phyloP scores from a whole-genome alignment of 495 filamentous ascomycete species.

The Penicillium desertorum region DNA sequence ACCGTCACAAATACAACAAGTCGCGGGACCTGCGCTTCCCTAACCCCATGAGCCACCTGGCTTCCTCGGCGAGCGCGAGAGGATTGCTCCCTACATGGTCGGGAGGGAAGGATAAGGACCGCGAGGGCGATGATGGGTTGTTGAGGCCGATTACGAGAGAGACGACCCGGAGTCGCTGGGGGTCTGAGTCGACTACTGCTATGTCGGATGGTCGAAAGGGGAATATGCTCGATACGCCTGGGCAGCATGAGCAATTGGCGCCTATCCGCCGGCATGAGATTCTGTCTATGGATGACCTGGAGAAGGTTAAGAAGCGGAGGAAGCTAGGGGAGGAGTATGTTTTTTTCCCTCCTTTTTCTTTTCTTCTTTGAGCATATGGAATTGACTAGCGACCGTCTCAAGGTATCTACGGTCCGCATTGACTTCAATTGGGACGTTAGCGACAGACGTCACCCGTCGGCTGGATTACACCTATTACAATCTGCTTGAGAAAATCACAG shows the following conservation, averaged over 20 bases:
- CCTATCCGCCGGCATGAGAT: slow-evolving; percentile 36
- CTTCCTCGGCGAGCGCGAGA: slow-evolving; percentile 36
- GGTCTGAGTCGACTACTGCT: slow-evolving; percentile 34
- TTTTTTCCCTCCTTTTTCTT: not conserved
- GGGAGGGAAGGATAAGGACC: slow-evolving; percentile 35
- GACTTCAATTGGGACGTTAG: slow-evolving; percentile 39
- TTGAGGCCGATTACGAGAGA: slow-evolving; percentile 36
- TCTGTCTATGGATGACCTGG: slow-evolving; percentile 44
- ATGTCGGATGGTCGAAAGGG: slow-evolving; percentile 24
- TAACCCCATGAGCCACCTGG: slow-evolving; percentile 40
- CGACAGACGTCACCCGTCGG: slow-evolving; percentile 61
- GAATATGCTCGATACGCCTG: slow-evolving; percentile 35
- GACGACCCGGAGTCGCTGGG: slow-evolving; percentile 36
- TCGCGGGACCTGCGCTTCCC: slow-evolving; percentile 40
- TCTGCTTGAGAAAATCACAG: slow-evolving; percentile 71
- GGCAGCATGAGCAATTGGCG: slow-evolving; percentile 32
- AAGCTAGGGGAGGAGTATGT: slow-evolving; percentile 52
- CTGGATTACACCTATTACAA: slow-evolving; percentile 89
- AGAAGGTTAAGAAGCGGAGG: slow-evolving; percentile 38
- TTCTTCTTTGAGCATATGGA: not conserved
- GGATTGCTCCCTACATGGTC: slow-evolving; percentile 40
- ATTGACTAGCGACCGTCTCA: slow-evolving; percentile 7
- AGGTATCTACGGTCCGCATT: slow-evolving; percentile 43
- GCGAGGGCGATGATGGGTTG: slow-evolving; percentile 36
- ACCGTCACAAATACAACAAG: slow-evolving; percentile 38